Percentiles rank a stretch among this genome's conserved stretches.
These are phyloP conservation scores for Colletotrichum destructivum DNA, from an alignment of 2,329 filamentous ascomycete species.

Conservation along the genomic window DNA sequence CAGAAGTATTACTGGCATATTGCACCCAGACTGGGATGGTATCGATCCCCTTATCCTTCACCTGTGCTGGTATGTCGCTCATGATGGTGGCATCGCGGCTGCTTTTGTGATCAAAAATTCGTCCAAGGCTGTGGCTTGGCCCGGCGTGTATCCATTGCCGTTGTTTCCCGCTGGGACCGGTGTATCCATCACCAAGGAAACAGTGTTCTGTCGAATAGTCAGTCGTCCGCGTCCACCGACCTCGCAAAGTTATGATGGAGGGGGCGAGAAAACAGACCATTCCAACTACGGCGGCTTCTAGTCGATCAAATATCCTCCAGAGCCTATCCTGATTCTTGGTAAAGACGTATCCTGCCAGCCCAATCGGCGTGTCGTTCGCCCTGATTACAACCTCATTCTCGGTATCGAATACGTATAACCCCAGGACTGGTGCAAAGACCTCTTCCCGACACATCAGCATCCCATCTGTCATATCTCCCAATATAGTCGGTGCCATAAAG, in stretches of 20 bases:
- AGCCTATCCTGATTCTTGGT: constrained; percentile 60
- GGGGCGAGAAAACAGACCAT: constrained; percentile 49
- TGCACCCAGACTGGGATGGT: neutral
- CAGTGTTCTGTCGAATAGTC: constrained; percentile 30
- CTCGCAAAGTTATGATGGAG: neutral
- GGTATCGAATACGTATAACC: constrained; percentile 78
- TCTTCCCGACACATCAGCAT: constrained; percentile 80
- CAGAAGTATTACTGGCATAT: neutral
- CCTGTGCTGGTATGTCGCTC: neutral
- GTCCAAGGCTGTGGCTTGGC: constrained; percentile 24
- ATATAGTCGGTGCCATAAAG: constrained; percentile 81
- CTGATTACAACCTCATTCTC: constrained; percentile 79
- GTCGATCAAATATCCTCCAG: constrained; percentile 61
- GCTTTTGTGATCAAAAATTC: constrained; percentile 37
- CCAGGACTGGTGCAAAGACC: constrained; percentile 83
- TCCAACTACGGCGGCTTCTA: constrained; percentile 78
- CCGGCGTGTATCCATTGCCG: constrained; percentile 25
- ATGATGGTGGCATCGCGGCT: constrained; percentile 26
- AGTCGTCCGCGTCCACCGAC: neutral
- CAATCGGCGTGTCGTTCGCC: constrained; percentile 79
- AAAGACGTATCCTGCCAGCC: constrained; percentile 83
- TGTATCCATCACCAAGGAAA: constrained; percentile 26
- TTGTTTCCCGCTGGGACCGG: constrained; percentile 10
- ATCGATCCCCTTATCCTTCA: neutral
- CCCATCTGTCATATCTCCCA: constrained; percentile 75